phyloP scores from a whole-genome alignment of 2,329 filamentous ascomycete genomes.

The Ceratocystis colombiana region DNA sequence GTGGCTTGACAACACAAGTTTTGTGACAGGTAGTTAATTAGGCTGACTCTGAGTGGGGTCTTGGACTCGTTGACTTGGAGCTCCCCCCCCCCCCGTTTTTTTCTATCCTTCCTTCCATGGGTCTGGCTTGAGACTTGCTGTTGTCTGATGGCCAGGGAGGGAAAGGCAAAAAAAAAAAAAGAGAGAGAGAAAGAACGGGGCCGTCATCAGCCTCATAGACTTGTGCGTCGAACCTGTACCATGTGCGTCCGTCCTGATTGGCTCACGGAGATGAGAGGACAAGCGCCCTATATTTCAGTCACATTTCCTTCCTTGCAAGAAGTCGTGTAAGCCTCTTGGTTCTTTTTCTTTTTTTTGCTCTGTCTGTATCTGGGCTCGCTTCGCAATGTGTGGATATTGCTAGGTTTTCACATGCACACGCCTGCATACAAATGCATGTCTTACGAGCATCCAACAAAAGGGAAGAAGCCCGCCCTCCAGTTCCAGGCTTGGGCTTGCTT shows the following conservation, averaged over 20 bases:
- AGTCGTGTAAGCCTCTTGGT: not conserved
- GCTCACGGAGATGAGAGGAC: not conserved
- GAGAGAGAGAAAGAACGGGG: not conserved
- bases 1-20: not conserved
- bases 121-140: not conserved
- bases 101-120: not conserved
- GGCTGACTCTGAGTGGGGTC: not conserved
- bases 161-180: not conserved
- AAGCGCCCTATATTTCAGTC: conserved; percentile 10
- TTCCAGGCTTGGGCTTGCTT: not conserved
- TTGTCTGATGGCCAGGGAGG: not conserved
- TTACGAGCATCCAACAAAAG: not conserved
- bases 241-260: not conserved
- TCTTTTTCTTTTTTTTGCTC: not conserved
- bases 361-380: not conserved
- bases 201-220: not conserved
- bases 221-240: not conserved
- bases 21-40: not conserved
- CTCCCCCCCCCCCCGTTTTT: no score
- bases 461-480: not conserved
- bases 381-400: not conserved
- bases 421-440: conserved; percentile 6
- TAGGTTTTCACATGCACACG: not conserved
- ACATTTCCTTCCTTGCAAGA: not conserved
- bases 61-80: no score